Evolutionary conservation across 108 stramenopile species (phyloP), one percentile per base, ranked within the genome.

Genomic region (Craspedostauros australis): DNA sequence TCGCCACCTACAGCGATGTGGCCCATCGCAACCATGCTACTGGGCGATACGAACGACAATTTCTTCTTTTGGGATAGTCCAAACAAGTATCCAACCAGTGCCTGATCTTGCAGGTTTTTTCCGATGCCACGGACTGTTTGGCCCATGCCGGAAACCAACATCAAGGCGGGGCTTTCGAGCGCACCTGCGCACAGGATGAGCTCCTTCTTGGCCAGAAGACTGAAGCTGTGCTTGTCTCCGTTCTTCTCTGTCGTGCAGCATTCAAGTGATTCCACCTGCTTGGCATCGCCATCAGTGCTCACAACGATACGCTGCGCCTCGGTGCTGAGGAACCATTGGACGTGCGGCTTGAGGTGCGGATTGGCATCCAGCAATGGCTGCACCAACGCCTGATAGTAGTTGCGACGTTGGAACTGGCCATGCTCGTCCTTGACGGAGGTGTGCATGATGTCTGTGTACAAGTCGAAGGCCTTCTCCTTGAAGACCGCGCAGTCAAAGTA

Each of bases 171-270:
- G 29, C 62, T 76, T 38, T 70, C 77, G 21, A 90, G 75, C 29
- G 84, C 84, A 14, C 88, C 88, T 26, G 80, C 68, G 42, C 76
- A 80, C 9, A 90, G 30, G 33, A 86, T 72, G 12, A 82, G 52
- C 14, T 20, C 27, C 23, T 46, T 51, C 8, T n/a, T 33, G n/a
- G 52, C 54, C 24, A 32, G 26, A 16, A 66, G 18, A 21, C 4
- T 24, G n/a, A 25, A 49, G 49, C 14, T 31, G 34, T 32, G 7
- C 19, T 5, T 7, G n/a, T 39, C 9, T 7, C 30, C n/a, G 25
- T 30, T 46, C 18, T 27, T 22, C 16, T 2, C 36, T 24, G 9
- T 52, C 41, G 42, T 40, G n/a, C 22, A 24, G 46, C 63, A 66
- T 11, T 28, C 39, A n/a, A 77, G 38, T 2, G 57, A 53, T 5